Base-by-base conservation (phyloP, 306 rosid species). In the Cicer chorassanicum region DNA sequence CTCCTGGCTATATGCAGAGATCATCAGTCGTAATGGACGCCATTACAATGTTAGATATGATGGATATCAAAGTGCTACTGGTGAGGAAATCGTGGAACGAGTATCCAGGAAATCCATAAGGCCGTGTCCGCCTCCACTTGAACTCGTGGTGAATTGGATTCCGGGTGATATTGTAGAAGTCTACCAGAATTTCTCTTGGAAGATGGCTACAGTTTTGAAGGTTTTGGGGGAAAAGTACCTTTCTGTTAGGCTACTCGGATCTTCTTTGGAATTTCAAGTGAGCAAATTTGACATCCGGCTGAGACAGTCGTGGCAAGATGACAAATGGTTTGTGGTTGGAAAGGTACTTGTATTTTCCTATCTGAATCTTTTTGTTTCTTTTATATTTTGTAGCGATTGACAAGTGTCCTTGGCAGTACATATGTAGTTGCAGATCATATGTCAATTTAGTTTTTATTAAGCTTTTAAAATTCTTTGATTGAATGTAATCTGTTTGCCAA, bases 141-240 rank as follows among this genome's bases (percentile, higher is more conserved):
- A 82, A 56, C 79, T 84, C 19, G 70, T 68, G 3, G 84, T 77
- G 42, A 80, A 79, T 82, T 95, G 92, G 97, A 84, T 72, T 63
- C 79, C 89, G 1, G 97, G 99, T 72, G 98, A 88, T 75, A 80
- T 95, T 48, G 86, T 90, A 9, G 99, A 95, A 91, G 90, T 89
- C 50, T 86, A 89, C 54, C 87, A 84, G 69, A 85, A 86, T 57
- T 83, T 82, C 45, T 87, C 93, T 2, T 95, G 99, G 99, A 90
- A 84, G 83, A 86, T 95, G 92, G 97, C 98, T 50, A 85, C 88
- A 36, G 81, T 95, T 86, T 84, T 86, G 65, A 82, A 89, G 86
- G 90, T 84, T 87, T 82, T 89, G 82, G 86, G 90, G 51, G 75
- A 74, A 61, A 81, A 79, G 74, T 71, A 78, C 72, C 77, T 87